Conservation (phyloP, 305 asterid species). For the Ilex paraguariensis region DNA sequence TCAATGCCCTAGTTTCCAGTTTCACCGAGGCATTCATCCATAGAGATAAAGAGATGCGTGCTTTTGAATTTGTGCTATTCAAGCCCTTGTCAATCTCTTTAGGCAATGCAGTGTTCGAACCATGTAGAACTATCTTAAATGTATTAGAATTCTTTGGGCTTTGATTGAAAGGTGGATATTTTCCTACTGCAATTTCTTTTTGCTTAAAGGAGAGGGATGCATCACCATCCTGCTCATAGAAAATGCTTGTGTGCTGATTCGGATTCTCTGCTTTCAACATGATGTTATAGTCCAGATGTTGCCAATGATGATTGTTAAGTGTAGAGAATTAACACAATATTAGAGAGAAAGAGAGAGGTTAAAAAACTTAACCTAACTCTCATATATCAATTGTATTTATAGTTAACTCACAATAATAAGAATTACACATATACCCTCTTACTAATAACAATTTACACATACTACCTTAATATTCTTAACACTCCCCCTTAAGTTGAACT, state of each 20-base stretch:
- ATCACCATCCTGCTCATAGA: constrained; percentile 1
- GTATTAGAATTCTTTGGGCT: neutral
- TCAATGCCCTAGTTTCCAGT: constrained; percentile 1
- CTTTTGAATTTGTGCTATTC: constrained; percentile 5
- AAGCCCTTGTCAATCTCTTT: constrained; percentile 3
- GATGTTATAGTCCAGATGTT: constrained; percentile 2
- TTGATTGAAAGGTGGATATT: constrained; percentile 8
- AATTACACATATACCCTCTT: too few species aligned
- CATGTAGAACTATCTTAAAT: neutral
- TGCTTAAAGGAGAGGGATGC: constrained; percentile 8
- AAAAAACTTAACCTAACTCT: too few species aligned
- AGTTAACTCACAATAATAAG: too few species aligned
- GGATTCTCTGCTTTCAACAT: constrained; percentile 9
- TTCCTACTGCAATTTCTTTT: constrained; percentile 11
- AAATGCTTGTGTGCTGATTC: constrained; percentile 4
- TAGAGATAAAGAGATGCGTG: constrained; percentile 2
- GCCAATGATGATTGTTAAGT: neutral
- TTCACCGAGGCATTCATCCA: constrained; percentile 7
- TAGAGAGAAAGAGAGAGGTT: too few species aligned
- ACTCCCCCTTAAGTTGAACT: too few species aligned
- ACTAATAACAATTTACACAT: too few species aligned
- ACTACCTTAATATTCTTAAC: too few species aligned
- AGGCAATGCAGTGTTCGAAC: constrained; percentile 5
- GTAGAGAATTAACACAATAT: too few species aligned
- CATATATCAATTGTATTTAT: too few species aligned